Conservation (phyloP, 345 rosid species). For the Aegle marmelos region DNA sequence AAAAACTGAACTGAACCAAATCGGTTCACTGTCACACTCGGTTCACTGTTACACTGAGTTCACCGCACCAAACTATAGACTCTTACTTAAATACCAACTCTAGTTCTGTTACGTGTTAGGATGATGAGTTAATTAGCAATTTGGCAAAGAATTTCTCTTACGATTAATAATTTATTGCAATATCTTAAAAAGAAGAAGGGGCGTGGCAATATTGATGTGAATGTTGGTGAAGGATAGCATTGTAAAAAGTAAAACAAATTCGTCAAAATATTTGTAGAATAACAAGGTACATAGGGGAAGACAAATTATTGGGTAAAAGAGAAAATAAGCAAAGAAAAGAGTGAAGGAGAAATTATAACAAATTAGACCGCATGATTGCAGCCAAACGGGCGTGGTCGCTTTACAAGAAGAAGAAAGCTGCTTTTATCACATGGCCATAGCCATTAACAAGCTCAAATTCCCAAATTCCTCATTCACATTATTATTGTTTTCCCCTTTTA, state of each 20-base stretch:
- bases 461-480: constrained; percentile 21
- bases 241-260: constrained; percentile 9
- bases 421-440: constrained; percentile 75
- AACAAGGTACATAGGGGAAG: constrained; percentile 28
- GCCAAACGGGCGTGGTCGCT: constrained; percentile 91
- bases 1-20: too few species aligned
- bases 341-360: constrained; percentile 36
- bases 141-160: too few species aligned
- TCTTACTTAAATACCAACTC: too few species aligned
- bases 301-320: neutral
- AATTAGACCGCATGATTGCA: constrained; percentile 83
- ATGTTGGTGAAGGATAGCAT: neutral
- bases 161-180: too few species aligned
- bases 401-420: constrained; percentile 54
- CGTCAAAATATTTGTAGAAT: constrained; percentile 3
- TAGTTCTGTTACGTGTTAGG: too few species aligned
- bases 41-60: too few species aligned
- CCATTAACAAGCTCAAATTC: constrained; percentile 20
- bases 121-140: too few species aligned
- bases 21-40: too few species aligned
- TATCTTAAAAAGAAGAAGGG: too few species aligned
- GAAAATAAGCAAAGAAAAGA: constrained; percentile 11
- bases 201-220: neutral
- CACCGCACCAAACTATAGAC: too few species aligned
- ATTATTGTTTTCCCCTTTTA: neutral